Conservation (phyloP, 2,329 filamentous ascomycete genomes). For the Aspergillus puulaauensis region DNA sequence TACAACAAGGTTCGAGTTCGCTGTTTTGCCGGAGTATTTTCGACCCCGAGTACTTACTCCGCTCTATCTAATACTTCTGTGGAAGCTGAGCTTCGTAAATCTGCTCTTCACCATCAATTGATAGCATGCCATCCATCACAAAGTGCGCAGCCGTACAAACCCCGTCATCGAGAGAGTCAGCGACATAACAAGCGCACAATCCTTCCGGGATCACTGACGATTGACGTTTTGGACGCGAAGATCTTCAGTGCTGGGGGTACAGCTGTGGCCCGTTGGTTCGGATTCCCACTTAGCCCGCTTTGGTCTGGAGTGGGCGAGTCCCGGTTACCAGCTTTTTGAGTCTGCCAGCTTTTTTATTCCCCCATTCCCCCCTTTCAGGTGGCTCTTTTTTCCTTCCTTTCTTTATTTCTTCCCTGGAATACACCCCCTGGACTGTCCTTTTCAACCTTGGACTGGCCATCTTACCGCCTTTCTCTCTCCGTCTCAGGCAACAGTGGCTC, state of each 20-base stretch:
- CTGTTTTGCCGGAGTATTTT: not conserved
- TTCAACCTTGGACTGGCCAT: not conserved
- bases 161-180: not conserved
- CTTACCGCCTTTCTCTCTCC: not conserved
- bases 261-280: conserved; percentile 8
- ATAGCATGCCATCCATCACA: not conserved
- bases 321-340: conserved; percentile 5
- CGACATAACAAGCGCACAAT: not conserved
- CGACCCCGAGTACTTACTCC: not conserved
- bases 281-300: conserved; percentile 10
- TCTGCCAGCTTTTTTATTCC: conserved; percentile 15
- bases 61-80: not conserved
- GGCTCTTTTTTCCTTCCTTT: not conserved
- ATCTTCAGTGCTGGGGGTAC: conserved; percentile 6
- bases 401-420: not conserved
- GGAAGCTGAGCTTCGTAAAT: not conserved
- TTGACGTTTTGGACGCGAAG: not conserved
- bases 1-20: not conserved
- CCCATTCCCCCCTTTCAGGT: conserved; percentile 6
- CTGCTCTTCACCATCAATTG: not conserved
- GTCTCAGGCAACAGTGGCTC: not conserved
- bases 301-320: not conserved
- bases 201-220: not conserved
- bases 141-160: not conserved
- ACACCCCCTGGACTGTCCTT: not conserved